phyloP scores from a whole-genome alignment of 163 green algal genomes.

The Scenedesmus sp. region DNA sequence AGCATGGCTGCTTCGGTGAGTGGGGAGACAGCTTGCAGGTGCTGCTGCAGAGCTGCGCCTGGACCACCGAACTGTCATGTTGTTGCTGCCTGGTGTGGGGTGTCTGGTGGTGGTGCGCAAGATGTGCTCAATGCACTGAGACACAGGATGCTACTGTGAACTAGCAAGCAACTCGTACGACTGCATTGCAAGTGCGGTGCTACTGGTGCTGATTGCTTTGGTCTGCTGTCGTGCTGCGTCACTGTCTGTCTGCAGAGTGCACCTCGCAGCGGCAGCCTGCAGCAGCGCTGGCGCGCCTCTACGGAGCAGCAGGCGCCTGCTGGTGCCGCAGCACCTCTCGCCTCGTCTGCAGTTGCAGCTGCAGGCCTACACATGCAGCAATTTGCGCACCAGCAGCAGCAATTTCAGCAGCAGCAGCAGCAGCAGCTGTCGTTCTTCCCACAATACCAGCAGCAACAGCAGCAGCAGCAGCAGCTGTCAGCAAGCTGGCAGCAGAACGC shows the following conservation, averaged over 20 bases:
- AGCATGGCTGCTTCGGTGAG: background rate
- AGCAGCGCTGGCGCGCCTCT: conserved; percentile 39
- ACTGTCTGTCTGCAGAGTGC: background rate
- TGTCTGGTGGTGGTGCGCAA: too few relatives aligned
- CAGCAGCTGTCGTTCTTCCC: conserved; percentile 11
- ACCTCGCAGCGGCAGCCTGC: background rate
- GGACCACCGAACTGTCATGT: background rate
- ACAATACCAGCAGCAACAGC: conserved; percentile 1
- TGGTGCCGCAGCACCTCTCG: background rate
- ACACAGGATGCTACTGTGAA: too few relatives aligned
- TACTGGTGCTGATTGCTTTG: background rate
- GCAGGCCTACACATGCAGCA: conserved; percentile 22
- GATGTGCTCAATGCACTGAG: too few relatives aligned
- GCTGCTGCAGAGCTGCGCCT: background rate
- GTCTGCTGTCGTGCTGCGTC: background rate
- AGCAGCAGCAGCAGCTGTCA: background rate
- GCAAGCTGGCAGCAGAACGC: conserved; percentile 23
- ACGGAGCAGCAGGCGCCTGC: conserved; percentile 28
- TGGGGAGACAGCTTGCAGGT: background rate
- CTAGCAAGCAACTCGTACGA: too few relatives aligned
- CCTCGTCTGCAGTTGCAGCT: background rate
- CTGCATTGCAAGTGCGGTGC: too few relatives aligned
- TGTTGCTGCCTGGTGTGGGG: background rate
- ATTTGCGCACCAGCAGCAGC: conserved; percentile 20
- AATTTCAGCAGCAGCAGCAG: conserved; percentile 17